These are phyloP conservation scores for Pestalotiopsis sp. DNA, from an alignment of 2,329 filamentous ascomycete genomes.

Conservation along the genomic window DNA sequence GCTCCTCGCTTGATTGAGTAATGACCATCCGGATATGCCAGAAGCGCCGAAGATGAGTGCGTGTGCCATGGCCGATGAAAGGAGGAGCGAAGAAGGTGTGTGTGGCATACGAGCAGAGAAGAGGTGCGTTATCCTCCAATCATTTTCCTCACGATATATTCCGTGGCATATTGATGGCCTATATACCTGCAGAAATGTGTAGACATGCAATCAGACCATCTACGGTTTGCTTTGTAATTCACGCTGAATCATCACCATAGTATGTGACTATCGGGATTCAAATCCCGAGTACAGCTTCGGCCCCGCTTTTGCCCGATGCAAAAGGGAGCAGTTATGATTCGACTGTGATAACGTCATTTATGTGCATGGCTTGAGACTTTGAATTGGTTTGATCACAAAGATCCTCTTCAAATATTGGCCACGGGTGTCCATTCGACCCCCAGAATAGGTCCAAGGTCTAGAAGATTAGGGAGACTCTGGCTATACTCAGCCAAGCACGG, in stretches of 20 bases:
- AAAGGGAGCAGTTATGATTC: too few relatives aligned
- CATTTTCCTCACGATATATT: background rate
- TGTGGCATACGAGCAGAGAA: background rate
- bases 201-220: background rate
- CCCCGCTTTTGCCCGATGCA: background rate
- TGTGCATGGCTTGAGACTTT: background rate
- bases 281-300: background rate
- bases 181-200: background rate
- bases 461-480: too few relatives aligned
- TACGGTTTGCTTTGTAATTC: background rate
- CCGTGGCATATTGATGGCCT: background rate
- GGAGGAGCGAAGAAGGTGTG: too few relatives aligned
- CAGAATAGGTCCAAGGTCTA: too few relatives aligned
- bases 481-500: too few relatives aligned
- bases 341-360: background rate
- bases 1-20: background rate
- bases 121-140: background rate
- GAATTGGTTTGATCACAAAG: background rate
- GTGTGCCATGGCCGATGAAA: background rate
- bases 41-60: constrained; percentile 1
- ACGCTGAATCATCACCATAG: background rate
- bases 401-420: too few relatives aligned
- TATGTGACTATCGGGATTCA: background rate
- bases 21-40: background rate
- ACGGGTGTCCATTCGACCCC: too few relatives aligned